These are phyloP conservation scores for Globisporangium echinulatum DNA, from an alignment of 352 stramenopile species.

Conservation along the genomic window DNA sequence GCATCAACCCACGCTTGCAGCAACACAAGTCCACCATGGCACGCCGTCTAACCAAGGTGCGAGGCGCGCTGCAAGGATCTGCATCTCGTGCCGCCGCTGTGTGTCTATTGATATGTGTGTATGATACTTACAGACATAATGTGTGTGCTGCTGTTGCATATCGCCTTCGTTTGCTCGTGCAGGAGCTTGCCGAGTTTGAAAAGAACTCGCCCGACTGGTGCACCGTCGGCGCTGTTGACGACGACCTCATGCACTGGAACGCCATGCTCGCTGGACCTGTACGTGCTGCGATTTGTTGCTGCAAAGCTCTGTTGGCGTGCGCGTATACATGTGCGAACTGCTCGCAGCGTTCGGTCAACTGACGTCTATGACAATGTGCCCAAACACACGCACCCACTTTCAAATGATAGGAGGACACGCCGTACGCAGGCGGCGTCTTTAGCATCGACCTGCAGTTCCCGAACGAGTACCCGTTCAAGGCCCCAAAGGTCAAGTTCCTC, in stretches of 20 bases:
- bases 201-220: constrained; percentile 88
- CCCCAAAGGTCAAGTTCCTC: constrained; percentile 91
- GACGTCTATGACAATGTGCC: no score
- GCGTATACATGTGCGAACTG: background rate
- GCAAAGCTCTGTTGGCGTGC: no score
- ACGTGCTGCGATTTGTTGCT: constrained; percentile 16
- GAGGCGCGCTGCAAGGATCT: no score
- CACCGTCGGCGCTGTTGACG: constrained; percentile 79
- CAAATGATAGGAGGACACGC: constrained; percentile 58
- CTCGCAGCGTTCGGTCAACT: no score
- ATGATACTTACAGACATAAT: background rate
- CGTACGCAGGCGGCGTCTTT: constrained; percentile 89
- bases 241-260: constrained; percentile 90
- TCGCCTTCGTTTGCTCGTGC: background rate
- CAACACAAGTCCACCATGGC: constrained; percentile 36
- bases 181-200: constrained; percentile 86
- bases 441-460: constrained; percentile 95
- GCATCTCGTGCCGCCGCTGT: background rate
- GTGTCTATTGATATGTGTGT: no score
- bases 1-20: no score
- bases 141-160: background rate
- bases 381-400: no score
- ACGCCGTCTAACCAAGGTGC: constrained; percentile 76
- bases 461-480: constrained; percentile 95
- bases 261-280: constrained; percentile 86